Evolutionary conservation across 768 basidiomycete species (phyloP).

Genomic region (Amanita pseudoporphyria): DNA sequence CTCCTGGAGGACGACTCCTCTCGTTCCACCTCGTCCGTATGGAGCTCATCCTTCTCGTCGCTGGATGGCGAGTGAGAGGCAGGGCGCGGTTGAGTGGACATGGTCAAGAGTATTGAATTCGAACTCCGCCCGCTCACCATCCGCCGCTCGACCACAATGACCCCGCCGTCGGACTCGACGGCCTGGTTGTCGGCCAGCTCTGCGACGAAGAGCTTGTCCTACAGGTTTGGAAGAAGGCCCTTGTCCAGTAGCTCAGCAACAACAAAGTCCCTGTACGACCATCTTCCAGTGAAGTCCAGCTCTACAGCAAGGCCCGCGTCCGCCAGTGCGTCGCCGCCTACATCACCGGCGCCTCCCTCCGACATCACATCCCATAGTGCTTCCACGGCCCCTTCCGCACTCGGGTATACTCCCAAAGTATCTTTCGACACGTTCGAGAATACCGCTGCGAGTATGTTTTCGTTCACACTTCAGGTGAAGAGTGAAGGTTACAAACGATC

Average conservation of each 20-base stretch:
- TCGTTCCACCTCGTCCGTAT: neutral
- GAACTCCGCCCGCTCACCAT: slow-evolving; percentile 11
- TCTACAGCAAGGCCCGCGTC: neutral
- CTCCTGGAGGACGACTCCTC: neutral
- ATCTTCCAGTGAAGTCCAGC: neutral
- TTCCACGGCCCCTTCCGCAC: slow-evolving; percentile 12
- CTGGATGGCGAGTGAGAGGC: neutral
- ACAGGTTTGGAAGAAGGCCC: too few species aligned
- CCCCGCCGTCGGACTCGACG: neutral
- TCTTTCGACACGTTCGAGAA: slow-evolving; percentile 88
- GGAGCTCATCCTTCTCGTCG: neutral
- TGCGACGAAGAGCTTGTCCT: too few species aligned
- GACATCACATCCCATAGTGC: slow-evolving; percentile 6
- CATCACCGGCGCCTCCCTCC: slow-evolving; percentile 12
- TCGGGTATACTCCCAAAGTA: slow-evolving; percentile 56
- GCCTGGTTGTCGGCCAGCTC: too few species aligned
- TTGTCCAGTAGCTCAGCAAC: too few species aligned
- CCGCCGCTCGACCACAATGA: neutral
- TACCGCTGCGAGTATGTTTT: slow-evolving; percentile 73
- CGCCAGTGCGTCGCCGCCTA: slow-evolving; percentile 5
- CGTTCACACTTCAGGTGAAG: slow-evolving; percentile 80
- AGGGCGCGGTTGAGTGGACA: neutral
- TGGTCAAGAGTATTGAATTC: slow-evolving; percentile 8
- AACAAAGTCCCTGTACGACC: too few species aligned
- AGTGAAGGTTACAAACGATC: slow-evolving; percentile 70